Conservation (phyloP, 768 basidiomycete genomes). For the Pleurotus giganteus region DNA sequence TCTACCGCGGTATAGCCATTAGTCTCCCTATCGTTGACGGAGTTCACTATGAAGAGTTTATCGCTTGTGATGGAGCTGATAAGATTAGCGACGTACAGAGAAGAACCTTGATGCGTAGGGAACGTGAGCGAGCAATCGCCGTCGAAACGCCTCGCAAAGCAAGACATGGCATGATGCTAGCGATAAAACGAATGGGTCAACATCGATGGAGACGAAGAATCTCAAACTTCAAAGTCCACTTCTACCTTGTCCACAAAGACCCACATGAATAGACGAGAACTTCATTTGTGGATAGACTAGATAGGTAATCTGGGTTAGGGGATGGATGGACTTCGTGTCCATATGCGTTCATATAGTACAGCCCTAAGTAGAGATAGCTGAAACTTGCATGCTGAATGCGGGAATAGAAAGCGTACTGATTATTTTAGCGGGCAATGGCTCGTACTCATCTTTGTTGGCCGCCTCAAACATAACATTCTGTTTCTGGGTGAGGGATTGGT, state of each 20-base stretch:
- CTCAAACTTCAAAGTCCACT: background rate
- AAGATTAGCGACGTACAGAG: conserved; percentile 53
- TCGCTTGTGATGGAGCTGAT: conserved; percentile 7
- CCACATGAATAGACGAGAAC: conserved; percentile 90
- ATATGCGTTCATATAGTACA: conserved; percentile 90
- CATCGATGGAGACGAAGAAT: background rate
- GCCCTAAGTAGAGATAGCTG: conserved; percentile 36
- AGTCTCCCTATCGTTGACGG: conserved; percentile 88
- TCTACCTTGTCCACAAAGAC: conserved; percentile 88
- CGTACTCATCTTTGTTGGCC: conserved; percentile 48
- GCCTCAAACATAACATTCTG: conserved; percentile 70
- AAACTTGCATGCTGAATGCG: background rate
- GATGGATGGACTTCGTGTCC: conserved; percentile 90
- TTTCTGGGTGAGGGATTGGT: conserved; percentile 40
- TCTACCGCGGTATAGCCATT: conserved; percentile 80
- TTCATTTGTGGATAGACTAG: conserved; percentile 56
- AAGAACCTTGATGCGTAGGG: conserved; percentile 78
- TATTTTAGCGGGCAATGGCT: conserved; percentile 60
- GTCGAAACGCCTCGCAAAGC: conserved; percentile 78
- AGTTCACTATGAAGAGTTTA: conserved; percentile 60
- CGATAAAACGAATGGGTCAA: background rate
- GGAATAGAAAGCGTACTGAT: conserved; percentile 42
- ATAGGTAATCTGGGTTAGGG: conserved; percentile 80
- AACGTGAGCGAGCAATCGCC: conserved; percentile 70
- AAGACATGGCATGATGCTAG: conserved; percentile 87